These are phyloP conservation scores for Leishmania major DNA, from an alignment of 208 protist genomes.

Conservation along the genomic window DNA sequence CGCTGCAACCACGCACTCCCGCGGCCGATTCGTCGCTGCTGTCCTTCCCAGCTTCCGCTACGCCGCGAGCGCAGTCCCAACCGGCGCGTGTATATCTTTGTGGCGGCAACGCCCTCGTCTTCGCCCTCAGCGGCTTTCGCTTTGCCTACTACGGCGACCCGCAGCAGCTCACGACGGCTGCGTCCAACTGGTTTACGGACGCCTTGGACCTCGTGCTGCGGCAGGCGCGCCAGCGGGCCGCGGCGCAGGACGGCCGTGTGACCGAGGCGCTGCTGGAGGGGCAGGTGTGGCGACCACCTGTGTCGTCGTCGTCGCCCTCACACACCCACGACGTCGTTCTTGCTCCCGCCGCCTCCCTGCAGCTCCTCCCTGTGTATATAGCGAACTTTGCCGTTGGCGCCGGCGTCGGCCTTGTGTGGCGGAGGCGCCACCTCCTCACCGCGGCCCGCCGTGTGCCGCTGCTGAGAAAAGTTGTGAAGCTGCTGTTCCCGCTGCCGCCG, in stretches of 20 bases:
- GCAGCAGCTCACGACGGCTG: conserved; percentile 34
- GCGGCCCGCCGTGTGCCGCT: conserved; percentile 13
- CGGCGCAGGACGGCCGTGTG: conserved; percentile 12
- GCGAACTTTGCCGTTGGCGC: conserved; percentile 34
- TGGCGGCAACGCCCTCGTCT: conserved; percentile 47
- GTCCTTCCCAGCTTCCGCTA: background rate
- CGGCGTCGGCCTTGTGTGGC: conserved; percentile 23
- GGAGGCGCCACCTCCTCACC: conserved; percentile 12
- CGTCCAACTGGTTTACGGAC: conserved; percentile 35
- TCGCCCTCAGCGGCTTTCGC: conserved; percentile 59
- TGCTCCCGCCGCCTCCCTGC: conserved; percentile 31
- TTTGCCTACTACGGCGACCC: conserved; percentile 37
- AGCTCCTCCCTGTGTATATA: conserved; percentile 37
- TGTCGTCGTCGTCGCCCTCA: background rate
- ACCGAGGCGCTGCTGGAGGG: background rate
- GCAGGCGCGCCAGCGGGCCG: conserved; percentile 20
- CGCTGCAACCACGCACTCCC: background rate
- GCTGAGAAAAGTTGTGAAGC: conserved; percentile 15
- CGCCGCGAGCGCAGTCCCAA: background rate
- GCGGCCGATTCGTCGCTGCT: background rate
- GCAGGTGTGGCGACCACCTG: conserved; percentile 16
- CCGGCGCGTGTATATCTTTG: conserved; percentile 35
- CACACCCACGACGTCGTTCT: conserved; percentile 25
- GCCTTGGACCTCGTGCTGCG: conserved; percentile 23
- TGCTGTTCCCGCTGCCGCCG: conserved; percentile 33